Percentiles rank a stretch among this genome's conserved stretches.
phyloP scores from a whole-genome alignment of 352 stramenopile species.

The Thraustochytrium striatum region DNA sequence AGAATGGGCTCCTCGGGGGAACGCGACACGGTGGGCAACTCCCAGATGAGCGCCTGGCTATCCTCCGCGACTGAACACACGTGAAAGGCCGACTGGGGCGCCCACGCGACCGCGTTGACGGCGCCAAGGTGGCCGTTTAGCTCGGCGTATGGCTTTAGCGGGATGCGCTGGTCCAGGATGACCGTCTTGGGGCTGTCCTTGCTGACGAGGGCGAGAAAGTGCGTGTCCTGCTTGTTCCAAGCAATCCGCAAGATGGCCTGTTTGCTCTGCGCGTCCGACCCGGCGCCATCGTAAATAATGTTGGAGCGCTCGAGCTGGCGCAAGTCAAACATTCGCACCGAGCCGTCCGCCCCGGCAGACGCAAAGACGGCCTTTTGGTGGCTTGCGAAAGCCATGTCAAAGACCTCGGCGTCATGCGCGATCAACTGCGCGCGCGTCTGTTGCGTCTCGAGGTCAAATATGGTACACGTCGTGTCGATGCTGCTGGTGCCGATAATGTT shows the following conservation, averaged over 20 bases:
- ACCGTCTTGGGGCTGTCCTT: conserved; percentile 82
- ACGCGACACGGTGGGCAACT: conserved; percentile 70
- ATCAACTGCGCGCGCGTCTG: conserved; percentile 87
- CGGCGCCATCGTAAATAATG: conserved; percentile 86
- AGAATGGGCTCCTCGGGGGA: conserved; percentile 78
- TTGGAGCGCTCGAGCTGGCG: conserved; percentile 80
- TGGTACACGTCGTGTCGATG: conserved; percentile 97
- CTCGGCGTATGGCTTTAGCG: conserved; percentile 80
- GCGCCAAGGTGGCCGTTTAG: conserved; percentile 78
- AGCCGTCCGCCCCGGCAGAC: conserved; percentile 91
- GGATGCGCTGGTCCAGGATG: conserved; percentile 90
- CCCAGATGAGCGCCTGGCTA: conserved; percentile 90
- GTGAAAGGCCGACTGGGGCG: conserved; percentile 84
- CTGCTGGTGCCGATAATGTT: conserved; percentile 90
- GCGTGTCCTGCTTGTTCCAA: conserved; percentile 87
- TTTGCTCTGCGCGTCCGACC: conserved; percentile 62
- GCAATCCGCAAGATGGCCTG: conserved; percentile 84
- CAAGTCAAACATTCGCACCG: conserved; percentile 93
- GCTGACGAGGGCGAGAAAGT: conserved; percentile 90
- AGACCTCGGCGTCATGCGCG: conserved; percentile 96
- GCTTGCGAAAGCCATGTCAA: conserved; percentile 90
- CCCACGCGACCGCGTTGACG: conserved; percentile 95
- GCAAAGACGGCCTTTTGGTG: conserved; percentile 87
- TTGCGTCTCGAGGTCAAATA: conserved; percentile 88
- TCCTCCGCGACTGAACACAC: conserved; percentile 94